A percentile compares a stretch with the other conserved stretches of the same genome.
phyloP scores from a whole-genome alignment of 106 monocot species.

The Dioscorea alata region DNA sequence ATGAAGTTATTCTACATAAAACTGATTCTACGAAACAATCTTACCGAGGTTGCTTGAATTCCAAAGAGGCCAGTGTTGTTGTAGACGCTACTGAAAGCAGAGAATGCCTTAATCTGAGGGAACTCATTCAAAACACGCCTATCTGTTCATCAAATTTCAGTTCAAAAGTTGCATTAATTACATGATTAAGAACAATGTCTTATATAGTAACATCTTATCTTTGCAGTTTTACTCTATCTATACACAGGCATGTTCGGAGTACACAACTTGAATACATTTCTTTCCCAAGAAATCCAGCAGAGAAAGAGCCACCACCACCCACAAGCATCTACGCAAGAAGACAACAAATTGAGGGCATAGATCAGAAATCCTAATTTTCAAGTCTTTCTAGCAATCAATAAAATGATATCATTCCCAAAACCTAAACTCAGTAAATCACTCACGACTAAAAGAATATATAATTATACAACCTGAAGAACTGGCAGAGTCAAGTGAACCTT shows the following conservation, averaged over 20 bases:
- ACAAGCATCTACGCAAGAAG: slow-evolving; percentile 44
- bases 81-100: slow-evolving; percentile 71
- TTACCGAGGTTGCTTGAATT: slow-evolving; percentile 69
- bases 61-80: slow-evolving; percentile 78
- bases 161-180: too few species aligned
- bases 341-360: background rate
- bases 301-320: slow-evolving; percentile 82
- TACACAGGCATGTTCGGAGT: too few species aligned
- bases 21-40: background rate
- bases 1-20: too few species aligned
- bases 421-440: too few species aligned
- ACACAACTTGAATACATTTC: slow-evolving; percentile 68
- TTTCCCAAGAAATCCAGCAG: slow-evolving; percentile 77
- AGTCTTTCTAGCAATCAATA: background rate
- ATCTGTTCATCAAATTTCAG: slow-evolving; percentile 32
- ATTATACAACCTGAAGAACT: slow-evolving; percentile 58
- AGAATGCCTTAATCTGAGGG: slow-evolving; percentile 51
- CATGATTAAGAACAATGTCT: too few species aligned
- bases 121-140: slow-evolving; percentile 49
- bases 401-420: too few species aligned
- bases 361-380: background rate
- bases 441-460: background rate
- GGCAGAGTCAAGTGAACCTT: slow-evolving; percentile 59
- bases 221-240: too few species aligned
- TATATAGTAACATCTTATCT: too few species aligned